These are phyloP conservation scores for Boletus semigastroideus DNA, from an alignment of 1,284 basidiomycete genomes.

Conservation along the genomic window DNA sequence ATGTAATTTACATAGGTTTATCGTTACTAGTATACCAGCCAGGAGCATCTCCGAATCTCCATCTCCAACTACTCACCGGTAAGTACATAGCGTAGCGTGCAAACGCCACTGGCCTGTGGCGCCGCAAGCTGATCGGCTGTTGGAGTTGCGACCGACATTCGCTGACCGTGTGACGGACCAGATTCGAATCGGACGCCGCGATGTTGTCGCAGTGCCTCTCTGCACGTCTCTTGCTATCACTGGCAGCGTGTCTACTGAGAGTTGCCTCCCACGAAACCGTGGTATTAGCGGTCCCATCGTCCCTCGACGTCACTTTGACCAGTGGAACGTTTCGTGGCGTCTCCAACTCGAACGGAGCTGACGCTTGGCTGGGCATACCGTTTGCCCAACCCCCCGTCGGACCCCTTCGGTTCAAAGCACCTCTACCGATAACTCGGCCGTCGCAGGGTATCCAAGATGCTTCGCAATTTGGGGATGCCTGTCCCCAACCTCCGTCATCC, in stretches of 20 bases:
- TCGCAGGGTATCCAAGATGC: conserved; percentile 41
- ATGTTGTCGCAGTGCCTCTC: neutral
- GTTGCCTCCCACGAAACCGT: neutral
- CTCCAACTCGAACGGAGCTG: conserved; percentile 41
- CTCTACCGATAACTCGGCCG: conserved; percentile 46
- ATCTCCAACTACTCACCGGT: too few species aligned
- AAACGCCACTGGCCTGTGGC: too few species aligned
- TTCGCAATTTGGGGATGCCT: conserved; percentile 54
- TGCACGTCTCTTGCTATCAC: neutral
- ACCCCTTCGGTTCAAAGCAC: conserved; percentile 56
- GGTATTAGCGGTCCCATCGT: neutral
- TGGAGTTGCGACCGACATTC: too few species aligned
- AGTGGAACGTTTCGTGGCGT: conserved; percentile 50
- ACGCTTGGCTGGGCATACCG: conserved; percentile 63
- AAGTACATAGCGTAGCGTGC: too few species aligned
- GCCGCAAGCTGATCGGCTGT: too few species aligned
- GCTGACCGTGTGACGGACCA: too few species aligned
- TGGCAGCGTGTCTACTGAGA: conserved; percentile 3
- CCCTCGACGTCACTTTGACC: conserved; percentile 29
- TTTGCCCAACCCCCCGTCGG: conserved; percentile 63
- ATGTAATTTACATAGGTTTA: conserved; percentile 19
- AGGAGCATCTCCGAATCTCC: too few species aligned
- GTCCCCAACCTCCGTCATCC: conserved; percentile 47
- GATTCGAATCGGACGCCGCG: neutral
- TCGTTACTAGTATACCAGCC: too few species aligned